Conservation (phyloP, 768 basidiomycete genomes). For the Gautieria morchelliformis region DNA sequence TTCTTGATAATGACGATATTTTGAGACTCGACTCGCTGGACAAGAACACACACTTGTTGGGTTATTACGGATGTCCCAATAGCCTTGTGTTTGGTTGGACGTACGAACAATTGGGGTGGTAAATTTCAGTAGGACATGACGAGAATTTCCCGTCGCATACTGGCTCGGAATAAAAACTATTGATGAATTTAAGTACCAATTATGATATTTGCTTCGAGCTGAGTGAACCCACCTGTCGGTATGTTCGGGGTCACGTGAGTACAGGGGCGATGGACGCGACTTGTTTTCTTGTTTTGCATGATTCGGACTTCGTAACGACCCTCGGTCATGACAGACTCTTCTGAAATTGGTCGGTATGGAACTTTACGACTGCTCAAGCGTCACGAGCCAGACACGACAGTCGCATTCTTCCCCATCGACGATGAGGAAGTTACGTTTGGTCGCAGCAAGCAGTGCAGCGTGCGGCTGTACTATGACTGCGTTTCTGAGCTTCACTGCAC, state of each 20-base stretch:
- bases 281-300: neutral
- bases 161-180: too few species aligned
- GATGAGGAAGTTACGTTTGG: conserved; percentile 59
- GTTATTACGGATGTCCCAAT: conserved; percentile 20
- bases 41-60: conserved; percentile 22
- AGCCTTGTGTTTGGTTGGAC: conserved; percentile 4
- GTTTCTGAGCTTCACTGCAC: conserved; percentile 59
- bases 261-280: neutral
- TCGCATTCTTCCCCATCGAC: conserved; percentile 69
- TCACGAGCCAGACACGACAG: conserved; percentile 31
- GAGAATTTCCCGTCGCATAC: neutral
- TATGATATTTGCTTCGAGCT: neutral
- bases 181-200: too few species aligned
- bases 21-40: conserved; percentile 23
- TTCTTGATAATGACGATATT: conserved; percentile 25
- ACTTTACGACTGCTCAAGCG: conserved; percentile 56
- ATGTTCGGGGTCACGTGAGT: neutral
- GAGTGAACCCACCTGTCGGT: neutral
- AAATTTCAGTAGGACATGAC: conserved; percentile 5
- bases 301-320: too few species aligned
- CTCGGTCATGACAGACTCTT: conserved; percentile 25
- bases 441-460: conserved; percentile 50
- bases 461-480: conserved; percentile 59
- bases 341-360: conserved; percentile 55
- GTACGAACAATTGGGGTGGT: conserved; percentile 12